Evolutionary conservation across 805 yeast genomes (phyloP).

Genomic region (Kodamaea kakaduensis): DNA sequence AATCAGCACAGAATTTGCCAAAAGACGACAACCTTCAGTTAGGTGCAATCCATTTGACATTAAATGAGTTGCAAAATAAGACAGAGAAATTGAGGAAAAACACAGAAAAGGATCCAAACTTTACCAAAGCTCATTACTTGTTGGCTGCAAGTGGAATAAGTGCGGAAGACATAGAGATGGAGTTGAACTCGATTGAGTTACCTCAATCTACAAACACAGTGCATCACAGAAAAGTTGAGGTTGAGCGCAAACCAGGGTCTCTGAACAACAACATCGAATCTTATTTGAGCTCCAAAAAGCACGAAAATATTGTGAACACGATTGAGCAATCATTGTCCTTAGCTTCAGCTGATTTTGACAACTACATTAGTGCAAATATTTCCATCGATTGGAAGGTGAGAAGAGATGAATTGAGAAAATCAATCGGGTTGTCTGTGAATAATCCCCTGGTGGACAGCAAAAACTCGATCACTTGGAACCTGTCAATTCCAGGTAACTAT

Average conservation of each 20-base stretch:
- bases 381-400: conserved; percentile 81
- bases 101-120: conserved; percentile 33
- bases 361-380: conserved; percentile 65
- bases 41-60: conserved; percentile 77
- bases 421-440: conserved; percentile 46
- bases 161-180: conserved; percentile 17
- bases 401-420: conserved; percentile 67
- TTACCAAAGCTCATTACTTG: conserved; percentile 79
- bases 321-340: conserved; percentile 73
- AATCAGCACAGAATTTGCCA: conserved; percentile 74
- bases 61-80: conserved; percentile 70
- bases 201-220: conserved; percentile 12
- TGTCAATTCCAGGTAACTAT: conserved; percentile 28
- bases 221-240: conserved; percentile 1
- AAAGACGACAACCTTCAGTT: conserved; percentile 52
- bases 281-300: conserved; percentile 66
- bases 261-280: conserved; percentile 45
- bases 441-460: conserved; percentile 1
- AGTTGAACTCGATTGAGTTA: conserved; percentile 16
- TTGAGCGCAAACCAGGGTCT: not conserved
- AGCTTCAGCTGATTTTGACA: conserved; percentile 82
- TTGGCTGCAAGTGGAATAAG: conserved; percentile 81
- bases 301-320: conserved; percentile 75
- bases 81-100: conserved; percentile 50
- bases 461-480: conserved; percentile 32